Evolutionary conservation across 331 rosid species (phyloP).

Genomic region (Quercus lobata): DNA sequence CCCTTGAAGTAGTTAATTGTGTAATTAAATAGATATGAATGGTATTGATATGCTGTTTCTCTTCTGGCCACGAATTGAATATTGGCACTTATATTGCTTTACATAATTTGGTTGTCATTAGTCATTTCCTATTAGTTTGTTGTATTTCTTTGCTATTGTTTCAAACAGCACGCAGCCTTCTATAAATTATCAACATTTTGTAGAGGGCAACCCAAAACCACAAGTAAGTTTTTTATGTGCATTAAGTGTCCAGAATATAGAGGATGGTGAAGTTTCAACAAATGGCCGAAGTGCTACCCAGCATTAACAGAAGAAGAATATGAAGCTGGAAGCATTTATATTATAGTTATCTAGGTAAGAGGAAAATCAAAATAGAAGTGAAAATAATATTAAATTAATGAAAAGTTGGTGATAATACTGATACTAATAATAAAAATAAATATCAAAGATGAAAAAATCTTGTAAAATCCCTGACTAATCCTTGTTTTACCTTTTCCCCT

Average conservation of each 20-base stretch:
- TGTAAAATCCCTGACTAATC: background rate
- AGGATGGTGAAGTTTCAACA: conserved; percentile 48
- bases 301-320: conserved; percentile 85
- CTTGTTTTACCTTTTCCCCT: background rate
- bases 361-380: background rate
- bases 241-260: conserved; percentile 61
- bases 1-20: background rate
- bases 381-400: background rate
- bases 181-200: conserved; percentile 23
- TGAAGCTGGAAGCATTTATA: conserved; percentile 73
- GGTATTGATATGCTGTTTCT: background rate
- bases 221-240: conserved; percentile 82
- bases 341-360: conserved; percentile 1
- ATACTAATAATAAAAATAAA: too few species aligned
- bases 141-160: conserved; percentile 3
- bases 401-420: background rate
- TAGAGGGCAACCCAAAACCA: conserved; percentile 89
- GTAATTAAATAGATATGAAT: background rate
- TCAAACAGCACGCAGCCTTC: background rate
- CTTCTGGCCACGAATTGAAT: background rate
- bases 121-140: background rate
- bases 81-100: background rate
- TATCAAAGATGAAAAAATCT: background rate
- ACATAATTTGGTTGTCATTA: background rate
- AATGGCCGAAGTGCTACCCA: conserved; percentile 58